phyloP scores from a whole-genome alignment of 305 asterid species.

The Petunia hybrid region DNA sequence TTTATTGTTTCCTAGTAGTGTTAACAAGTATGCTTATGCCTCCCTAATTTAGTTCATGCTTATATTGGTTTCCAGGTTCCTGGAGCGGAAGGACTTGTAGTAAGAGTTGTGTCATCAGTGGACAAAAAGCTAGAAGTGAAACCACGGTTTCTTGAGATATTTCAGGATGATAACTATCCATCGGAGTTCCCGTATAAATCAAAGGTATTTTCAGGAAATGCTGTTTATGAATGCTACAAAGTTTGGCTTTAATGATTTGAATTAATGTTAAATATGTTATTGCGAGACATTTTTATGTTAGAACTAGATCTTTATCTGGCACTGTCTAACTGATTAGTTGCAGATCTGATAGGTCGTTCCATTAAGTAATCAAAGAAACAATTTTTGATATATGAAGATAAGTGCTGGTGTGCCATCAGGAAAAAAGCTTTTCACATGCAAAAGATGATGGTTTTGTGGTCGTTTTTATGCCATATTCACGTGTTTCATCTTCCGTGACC shows the following conservation, averaged over 20 bases:
- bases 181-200: constrained; percentile 86
- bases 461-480: not conserved
- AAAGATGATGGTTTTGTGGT: constrained; percentile 16
- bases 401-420: constrained; percentile 7
- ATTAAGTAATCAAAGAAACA: not conserved
- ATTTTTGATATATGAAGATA: not conserved
- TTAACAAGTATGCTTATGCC: constrained; percentile 26
- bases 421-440: constrained; percentile 6
- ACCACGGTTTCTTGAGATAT: constrained; percentile 88
- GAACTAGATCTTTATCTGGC: constrained; percentile 18
- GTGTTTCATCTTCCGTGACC: constrained; percentile 7
- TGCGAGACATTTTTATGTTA: not conserved
- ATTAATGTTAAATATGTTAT: constrained; percentile 15
- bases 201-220: constrained; percentile 55
- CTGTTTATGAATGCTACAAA: constrained; percentile 4
- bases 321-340: constrained; percentile 21
- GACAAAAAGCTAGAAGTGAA: constrained; percentile 97
- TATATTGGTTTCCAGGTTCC: constrained; percentile 65
- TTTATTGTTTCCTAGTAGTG: not conserved
- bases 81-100: constrained; percentile 95
- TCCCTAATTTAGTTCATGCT: constrained; percentile 19
- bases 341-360: not conserved
- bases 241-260: constrained; percentile 22
- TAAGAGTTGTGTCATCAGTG: constrained; percentile 94
- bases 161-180: constrained; percentile 91